Conservation (phyloP, 2,329 filamentous ascomycete genomes). For the Paraconiothyrium brasiliense region DNA sequence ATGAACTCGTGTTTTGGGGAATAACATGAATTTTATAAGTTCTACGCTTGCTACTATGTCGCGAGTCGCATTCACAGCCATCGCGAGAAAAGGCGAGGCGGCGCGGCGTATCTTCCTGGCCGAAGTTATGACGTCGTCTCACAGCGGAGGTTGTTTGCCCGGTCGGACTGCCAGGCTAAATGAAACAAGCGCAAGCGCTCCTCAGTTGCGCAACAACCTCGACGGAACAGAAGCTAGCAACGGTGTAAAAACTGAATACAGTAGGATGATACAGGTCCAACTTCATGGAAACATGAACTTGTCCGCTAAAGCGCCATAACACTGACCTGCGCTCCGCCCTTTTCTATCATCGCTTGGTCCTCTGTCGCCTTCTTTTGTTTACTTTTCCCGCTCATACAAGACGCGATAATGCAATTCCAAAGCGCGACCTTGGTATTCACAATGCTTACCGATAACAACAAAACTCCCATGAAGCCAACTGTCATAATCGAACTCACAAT, state of each 20-base stretch:
- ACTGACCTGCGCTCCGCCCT: neutral
- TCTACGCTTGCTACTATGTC: too few species aligned
- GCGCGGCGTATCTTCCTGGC: too few species aligned
- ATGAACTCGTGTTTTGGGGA: too few species aligned
- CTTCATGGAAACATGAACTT: neutral
- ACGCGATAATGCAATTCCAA: conserved; percentile 14
- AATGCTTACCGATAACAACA: conserved; percentile 13
- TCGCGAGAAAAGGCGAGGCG: too few species aligned
- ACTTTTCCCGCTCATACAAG: conserved; percentile 18
- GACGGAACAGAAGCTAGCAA: neutral
- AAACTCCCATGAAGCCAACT: conserved; percentile 16
- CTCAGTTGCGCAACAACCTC: too few species aligned
- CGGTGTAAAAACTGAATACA: neutral
- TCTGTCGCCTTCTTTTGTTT: neutral
- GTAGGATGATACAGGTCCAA: neutral
- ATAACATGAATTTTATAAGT: too few species aligned
- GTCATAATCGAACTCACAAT: conserved; percentile 20
- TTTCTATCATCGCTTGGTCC: neutral
- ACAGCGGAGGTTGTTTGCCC: too few species aligned
- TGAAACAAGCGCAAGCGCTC: too few species aligned
- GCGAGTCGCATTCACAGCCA: too few species aligned
- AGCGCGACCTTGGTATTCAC: conserved; percentile 14
- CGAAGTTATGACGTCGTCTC: too few species aligned
- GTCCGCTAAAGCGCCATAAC: neutral
- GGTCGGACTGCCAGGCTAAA: too few species aligned